A percentile compares a stretch with the other conserved stretches of the same genome.
Conservation (phyloP, 345 rosid genomes). For the Citrus medica region DNA sequence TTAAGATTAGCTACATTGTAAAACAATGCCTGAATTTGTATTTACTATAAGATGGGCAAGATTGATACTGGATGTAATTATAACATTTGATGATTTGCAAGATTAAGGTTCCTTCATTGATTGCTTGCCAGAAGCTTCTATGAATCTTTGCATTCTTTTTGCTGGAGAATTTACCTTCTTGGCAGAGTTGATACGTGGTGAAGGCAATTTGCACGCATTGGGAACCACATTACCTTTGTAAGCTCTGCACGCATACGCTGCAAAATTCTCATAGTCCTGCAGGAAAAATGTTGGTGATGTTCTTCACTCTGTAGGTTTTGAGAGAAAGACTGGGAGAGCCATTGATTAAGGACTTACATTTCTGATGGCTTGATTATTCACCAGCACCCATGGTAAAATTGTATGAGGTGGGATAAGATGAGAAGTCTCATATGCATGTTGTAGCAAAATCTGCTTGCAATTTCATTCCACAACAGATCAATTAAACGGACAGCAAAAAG, state of each 20-base stretch:
- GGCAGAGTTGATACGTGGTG: slow-evolving; percentile 1
- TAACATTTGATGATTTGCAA: background rate
- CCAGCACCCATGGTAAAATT: slow-evolving; percentile 40
- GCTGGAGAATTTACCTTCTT: background rate
- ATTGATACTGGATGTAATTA: background rate
- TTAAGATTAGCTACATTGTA: no score
- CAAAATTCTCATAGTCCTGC: slow-evolving; percentile 39
- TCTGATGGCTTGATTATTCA: slow-evolving; percentile 27
- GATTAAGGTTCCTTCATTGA: background rate
- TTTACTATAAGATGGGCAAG: no score
- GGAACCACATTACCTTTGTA: slow-evolving; percentile 31
- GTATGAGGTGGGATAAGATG: slow-evolving; percentile 32
- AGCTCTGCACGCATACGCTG: slow-evolving; percentile 31
- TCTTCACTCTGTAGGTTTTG: no score
- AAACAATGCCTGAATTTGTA: no score
- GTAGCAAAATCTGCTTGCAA: slow-evolving; percentile 28
- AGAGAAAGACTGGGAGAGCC: background rate
- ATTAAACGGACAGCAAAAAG: background rate
- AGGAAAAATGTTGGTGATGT: background rate
- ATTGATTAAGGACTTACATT: slow-evolving; percentile 18
- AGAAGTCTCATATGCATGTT: slow-evolving; percentile 28
- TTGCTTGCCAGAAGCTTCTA: background rate
- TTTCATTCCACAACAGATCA: background rate
- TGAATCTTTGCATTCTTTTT: slow-evolving; percentile 3
- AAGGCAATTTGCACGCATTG: slow-evolving; percentile 19